A percentile compares a stretch with the other conserved stretches of the same genome.
Evolutionary conservation across 768 basidiomycete species (phyloP).

Genomic region (Aureoboletus auriporus): DNA sequence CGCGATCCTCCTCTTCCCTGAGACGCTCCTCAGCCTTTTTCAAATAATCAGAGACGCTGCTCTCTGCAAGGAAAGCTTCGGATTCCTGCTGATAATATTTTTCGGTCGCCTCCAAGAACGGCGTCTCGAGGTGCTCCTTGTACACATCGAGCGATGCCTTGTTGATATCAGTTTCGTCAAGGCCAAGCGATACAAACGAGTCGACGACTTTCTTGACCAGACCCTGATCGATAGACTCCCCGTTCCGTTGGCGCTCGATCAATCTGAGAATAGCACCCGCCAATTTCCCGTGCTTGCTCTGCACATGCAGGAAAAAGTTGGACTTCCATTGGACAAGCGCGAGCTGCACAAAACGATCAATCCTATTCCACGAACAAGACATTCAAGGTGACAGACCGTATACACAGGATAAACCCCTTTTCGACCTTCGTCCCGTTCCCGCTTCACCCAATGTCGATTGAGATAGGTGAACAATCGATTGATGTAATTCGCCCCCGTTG

Average conservation of each 20-base stretch:
- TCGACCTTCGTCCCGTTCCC: slow-evolving; percentile 95
- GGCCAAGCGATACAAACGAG: slow-evolving; percentile 89
- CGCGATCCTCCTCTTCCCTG: slow-evolving; percentile 91
- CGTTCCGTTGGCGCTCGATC: slow-evolving; percentile 92
- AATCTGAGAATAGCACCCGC: slow-evolving; percentile 84
- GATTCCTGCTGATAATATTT: slow-evolving; percentile 92
- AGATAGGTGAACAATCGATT: slow-evolving; percentile 97
- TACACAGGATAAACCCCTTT: slow-evolving; percentile 95
- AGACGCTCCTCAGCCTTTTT: slow-evolving; percentile 92
- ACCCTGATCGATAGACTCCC: slow-evolving; percentile 89
- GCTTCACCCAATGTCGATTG: slow-evolving; percentile 98
- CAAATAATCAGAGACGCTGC: slow-evolving; percentile 90
- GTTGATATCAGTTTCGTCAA: slow-evolving; percentile 90
- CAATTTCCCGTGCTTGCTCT: slow-evolving; percentile 75
- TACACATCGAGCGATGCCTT: slow-evolving; percentile 93
- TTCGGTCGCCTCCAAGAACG: slow-evolving; percentile 87
- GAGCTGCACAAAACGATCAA: slow-evolving; percentile 45
- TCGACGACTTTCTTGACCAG: slow-evolving; percentile 94
- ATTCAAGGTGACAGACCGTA: slow-evolving; percentile 57
- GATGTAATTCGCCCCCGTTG: slow-evolving; percentile 94
- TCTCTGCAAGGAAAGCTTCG: slow-evolving; percentile 81
- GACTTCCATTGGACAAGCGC: slow-evolving; percentile 95
- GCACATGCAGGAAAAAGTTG: slow-evolving; percentile 87
- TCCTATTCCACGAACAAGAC: background rate
- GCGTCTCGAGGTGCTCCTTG: slow-evolving; percentile 82